Base-by-base conservation (phyloP, 257 asterid species). In the Prunella vulgaris region DNA sequence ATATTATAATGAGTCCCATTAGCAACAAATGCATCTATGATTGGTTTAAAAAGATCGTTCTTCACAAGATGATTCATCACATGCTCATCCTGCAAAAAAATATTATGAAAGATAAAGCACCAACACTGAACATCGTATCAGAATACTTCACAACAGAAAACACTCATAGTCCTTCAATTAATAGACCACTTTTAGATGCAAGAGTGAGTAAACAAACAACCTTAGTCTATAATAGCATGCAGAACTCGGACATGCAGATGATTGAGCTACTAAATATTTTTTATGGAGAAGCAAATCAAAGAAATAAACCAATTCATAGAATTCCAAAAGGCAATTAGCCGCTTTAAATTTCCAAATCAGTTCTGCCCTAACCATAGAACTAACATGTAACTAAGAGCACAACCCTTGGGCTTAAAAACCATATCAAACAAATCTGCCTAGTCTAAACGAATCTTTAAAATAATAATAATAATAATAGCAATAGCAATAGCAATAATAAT, bases 1-100 rank as follows among this genome's bases (percentile, higher is more conserved):
- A 94, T 96, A 85, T 94, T 94, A 78, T 94, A 91, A 30, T 97
- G 96, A 80, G 74, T 77, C 53, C 99, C 98, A 67, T 94, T 94
- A 28, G 85, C 91, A 76, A 94, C 85, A 76, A 94, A 94, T 33
- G 80, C 93, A 60, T 87, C 97, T 42, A 94, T 77, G 79, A 94
- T 81, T 44, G 98, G 99, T 79, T 85, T 89, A 74, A 94, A 80
- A 76, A 84, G 83, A 74, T 94, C 85, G 79, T 89, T 84, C 85
- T 81, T 87, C 38, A 75, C 98, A 62, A 94, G 33, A 84, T 94
- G 90, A 82, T 80, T 82, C 89, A 89, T 83, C 75, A 91, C 80
- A 74, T 89, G 90, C 83, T 91, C 98, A 85, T 94, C 99, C 99
- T 94, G 93, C 86, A 83, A 73, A 32, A 76, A 69, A 46, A 28